Percentiles rank a stretch among this genome's conserved stretches.
phyloP scores from a whole-genome alignment of 305 asterid species.

The Plantago rigida region DNA sequence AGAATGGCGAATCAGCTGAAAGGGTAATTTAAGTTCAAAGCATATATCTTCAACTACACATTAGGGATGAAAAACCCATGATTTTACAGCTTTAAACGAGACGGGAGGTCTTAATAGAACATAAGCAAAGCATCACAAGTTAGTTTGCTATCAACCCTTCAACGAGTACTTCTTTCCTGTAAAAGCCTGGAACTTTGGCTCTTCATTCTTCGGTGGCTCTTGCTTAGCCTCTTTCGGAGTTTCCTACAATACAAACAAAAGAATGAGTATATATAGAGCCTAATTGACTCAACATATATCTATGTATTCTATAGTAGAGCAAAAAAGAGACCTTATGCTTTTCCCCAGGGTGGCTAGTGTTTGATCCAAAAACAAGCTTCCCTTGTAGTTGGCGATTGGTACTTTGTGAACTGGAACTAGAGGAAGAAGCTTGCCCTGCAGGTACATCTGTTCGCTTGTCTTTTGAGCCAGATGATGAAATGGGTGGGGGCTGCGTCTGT shows the following conservation, averaged over 20 bases:
- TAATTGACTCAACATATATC: not conserved
- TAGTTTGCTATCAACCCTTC: conserved; percentile 42
- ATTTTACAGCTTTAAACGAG: not conserved
- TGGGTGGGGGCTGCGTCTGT: conserved; percentile 42
- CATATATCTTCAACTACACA: not conserved
- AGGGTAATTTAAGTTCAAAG: not conserved
- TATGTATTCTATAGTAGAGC: not conserved
- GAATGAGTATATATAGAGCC: not conserved
- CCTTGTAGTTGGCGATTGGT: conserved; percentile 69
- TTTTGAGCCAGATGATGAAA: conserved; percentile 42
- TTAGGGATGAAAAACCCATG: not conserved
- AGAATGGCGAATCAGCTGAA: not conserved
- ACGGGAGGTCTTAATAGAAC: not conserved
- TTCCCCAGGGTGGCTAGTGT: conserved; percentile 41
- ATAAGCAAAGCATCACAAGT: not conserved
- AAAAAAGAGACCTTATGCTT: conserved; percentile 42
- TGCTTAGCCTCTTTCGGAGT: conserved; percentile 55
- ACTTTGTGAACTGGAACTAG: conserved; percentile 51
- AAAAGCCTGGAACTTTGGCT: conserved; percentile 80
- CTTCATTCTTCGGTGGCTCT: conserved; percentile 68
- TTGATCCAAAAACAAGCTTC: conserved; percentile 86
- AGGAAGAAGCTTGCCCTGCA: conserved; percentile 38
- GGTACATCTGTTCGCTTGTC: conserved; percentile 34
- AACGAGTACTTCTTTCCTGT: conserved; percentile 85
- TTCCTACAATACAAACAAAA: conserved; percentile 35